These are phyloP conservation scores for Hyaloscypha hepaticicola DNA, from an alignment of 495 filamentous ascomycete genomes.

Conservation along the genomic window DNA sequence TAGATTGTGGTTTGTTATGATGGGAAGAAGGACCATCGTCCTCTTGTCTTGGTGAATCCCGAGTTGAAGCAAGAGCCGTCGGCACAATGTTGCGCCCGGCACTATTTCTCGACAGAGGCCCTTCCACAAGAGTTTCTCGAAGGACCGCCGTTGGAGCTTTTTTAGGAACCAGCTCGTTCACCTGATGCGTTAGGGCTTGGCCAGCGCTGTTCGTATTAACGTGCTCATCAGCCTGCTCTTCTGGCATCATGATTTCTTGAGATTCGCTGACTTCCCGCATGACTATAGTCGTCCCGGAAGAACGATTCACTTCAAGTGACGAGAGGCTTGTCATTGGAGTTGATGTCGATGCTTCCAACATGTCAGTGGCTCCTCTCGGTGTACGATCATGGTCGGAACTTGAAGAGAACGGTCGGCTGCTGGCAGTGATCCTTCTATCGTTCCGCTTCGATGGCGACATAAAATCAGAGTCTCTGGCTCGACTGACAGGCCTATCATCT, in stretches of 20 bases:
- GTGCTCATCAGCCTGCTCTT: not conserved
- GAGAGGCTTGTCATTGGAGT: slow-evolving; percentile 26
- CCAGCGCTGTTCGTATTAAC: not conserved
- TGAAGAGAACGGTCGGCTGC: slow-evolving; percentile 6
- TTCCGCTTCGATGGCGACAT: slow-evolving; percentile 14
- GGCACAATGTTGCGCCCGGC: not conserved
- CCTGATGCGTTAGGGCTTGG: not conserved
- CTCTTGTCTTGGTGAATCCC: not conserved
- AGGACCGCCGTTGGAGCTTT: not conserved
- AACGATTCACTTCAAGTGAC: slow-evolving; percentile 27
- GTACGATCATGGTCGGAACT: slow-evolving; percentile 19
- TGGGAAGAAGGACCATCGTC: not conserved
- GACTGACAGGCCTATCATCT: not conserved
- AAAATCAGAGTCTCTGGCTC: slow-evolving; percentile 21
- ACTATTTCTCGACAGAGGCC: not conserved
- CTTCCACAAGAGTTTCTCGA: not conserved
- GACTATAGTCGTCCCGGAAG: slow-evolving; percentile 2
- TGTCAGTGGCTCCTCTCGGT: not conserved
- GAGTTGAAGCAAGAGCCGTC: slow-evolving; percentile 8
- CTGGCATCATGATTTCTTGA: slow-evolving; percentile 1
- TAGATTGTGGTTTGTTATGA: not conserved
- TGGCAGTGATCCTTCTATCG: not conserved
- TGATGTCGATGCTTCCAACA: not conserved
- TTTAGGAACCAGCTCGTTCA: not conserved
- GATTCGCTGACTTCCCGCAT: slow-evolving; percentile 8